Evolutionary conservation across 108 stramenopile genomes (phyloP).

Genomic region (Schizochytrium sp.): DNA sequence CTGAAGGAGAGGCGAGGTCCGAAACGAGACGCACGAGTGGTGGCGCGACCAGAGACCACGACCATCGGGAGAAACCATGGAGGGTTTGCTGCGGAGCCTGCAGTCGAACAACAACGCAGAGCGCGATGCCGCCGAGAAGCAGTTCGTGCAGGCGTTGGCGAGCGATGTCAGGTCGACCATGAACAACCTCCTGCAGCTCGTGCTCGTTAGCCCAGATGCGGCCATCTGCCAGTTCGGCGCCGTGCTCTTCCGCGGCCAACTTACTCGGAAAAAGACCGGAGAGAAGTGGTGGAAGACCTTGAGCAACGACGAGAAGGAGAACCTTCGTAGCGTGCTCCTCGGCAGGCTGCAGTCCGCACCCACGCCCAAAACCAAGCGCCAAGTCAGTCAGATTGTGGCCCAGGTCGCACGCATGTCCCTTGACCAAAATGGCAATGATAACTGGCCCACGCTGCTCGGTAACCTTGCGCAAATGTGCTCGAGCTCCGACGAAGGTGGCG

Average conservation of each 20-base stretch:
- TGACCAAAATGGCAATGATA: neutral
- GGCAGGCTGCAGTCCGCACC: neutral
- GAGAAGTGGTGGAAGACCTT: neutral
- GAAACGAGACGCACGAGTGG: no score
- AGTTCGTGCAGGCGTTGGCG: neutral
- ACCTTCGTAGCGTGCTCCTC: neutral
- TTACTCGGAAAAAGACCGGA: neutral
- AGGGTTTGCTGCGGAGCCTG: neutral
- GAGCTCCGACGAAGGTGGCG: neutral
- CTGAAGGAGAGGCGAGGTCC: no score
- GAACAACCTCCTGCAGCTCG: neutral
- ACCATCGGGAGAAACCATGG: neutral
- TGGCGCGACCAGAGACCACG: no score
- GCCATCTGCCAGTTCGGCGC: neutral
- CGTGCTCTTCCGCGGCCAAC: neutral
- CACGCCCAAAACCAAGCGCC: neutral
- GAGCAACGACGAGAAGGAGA: neutral
- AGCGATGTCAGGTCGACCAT: neutral
- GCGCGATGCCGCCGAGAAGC: neutral
- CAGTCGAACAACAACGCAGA: neutral
- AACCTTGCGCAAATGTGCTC: neutral
- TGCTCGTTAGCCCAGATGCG: neutral
- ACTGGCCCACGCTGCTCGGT: neutral
- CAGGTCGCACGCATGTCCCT: neutral
- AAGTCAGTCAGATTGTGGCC: neutral